Conservation (phyloP, 177 flowering plant species). For the Vitis hybrid region DNA sequence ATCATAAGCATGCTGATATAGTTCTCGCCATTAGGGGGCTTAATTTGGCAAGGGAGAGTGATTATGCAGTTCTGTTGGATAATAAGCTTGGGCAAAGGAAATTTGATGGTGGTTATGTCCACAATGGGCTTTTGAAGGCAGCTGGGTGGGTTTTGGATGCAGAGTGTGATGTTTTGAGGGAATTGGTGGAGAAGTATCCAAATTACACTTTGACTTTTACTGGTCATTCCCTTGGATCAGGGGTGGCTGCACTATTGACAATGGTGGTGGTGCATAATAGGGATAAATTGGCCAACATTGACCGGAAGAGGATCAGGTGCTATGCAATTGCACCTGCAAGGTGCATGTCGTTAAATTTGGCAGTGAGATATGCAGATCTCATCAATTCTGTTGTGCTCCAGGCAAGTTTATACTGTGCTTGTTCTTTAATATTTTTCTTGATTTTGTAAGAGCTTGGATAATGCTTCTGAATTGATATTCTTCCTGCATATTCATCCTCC, state of each 20-base stretch:
- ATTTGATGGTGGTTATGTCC: conserved; percentile 82
- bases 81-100: conserved; percentile 62
- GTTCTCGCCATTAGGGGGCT: conserved; percentile 73
- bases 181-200: conserved; percentile 46
- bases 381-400: conserved; percentile 75
- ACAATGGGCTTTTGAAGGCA: conserved; percentile 67
- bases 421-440: conserved; percentile 5
- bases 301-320: conserved; percentile 54
- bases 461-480: neutral
- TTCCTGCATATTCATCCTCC: neutral
- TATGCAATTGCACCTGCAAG: conserved; percentile 82
- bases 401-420: conserved; percentile 31
- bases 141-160: conserved; percentile 56
- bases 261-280: conserved; percentile 56
- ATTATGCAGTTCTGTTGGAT: conserved; percentile 61
- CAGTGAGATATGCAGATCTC: conserved; percentile 79
- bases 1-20: conserved; percentile 62
- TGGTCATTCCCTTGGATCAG: conserved; percentile 84
- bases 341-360: conserved; percentile 76
- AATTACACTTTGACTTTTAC: conserved; percentile 62
- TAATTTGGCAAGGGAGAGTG: conserved; percentile 65
- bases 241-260: conserved; percentile 69
- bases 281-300: conserved; percentile 51
- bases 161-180: conserved; percentile 52
- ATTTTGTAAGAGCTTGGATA: neutral